Base-by-base conservation (phyloP, 768 basidiomycete species). In the Daedalea quercina region DNA sequence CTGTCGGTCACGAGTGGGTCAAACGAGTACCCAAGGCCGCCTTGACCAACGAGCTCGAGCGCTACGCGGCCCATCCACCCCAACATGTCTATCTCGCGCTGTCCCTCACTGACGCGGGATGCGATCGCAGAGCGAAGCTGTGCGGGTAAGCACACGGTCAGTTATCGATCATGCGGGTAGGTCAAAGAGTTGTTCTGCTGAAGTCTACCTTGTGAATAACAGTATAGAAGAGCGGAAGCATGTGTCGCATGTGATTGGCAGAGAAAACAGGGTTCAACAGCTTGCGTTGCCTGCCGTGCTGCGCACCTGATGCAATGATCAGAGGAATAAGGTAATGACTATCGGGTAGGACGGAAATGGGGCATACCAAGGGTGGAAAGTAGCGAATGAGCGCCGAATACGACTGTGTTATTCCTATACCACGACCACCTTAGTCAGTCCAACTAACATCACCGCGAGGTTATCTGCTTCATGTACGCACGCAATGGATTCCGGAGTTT, bases 1-100 rank as follows among this genome's bases (percentile, higher is more conserved):
- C 54, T 46, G 19, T 58, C 54, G 23, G 57, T 57, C 28, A 57
- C 47, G 17, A 64, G 50, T 1, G 61, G 56, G 50, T 66, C 57
- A 53, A 66, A 64, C 22, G 58, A 59, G 53, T 63, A 57, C 22
- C 63, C 65, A 11, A 66, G 51, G 1, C 65, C 61, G 1, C 55
- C 64, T 43, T 58, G 57, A 2, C 64, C 62, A 54, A 65, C 60
- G 47, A 58, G 55, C 53, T 65, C 64, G 23, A 63, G 59, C 43
- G 64, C 64, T 9, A 55, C 51, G 28, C 64, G 59, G 34, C 56
- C 56, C 57, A 65, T 59, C 60, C 60, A 64, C 31, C 57, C 50
- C 12, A 62, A 57, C 53, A 65, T 57, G 52, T 65, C 60, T 22
- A 65, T 54, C 46, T 62, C 60, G 26, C 43, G 52, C 17, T 51